Evolutionary conservation across 495 filamentous ascomycete species (phyloP).

Genomic region (Saxophila tyrrhenica): DNA sequence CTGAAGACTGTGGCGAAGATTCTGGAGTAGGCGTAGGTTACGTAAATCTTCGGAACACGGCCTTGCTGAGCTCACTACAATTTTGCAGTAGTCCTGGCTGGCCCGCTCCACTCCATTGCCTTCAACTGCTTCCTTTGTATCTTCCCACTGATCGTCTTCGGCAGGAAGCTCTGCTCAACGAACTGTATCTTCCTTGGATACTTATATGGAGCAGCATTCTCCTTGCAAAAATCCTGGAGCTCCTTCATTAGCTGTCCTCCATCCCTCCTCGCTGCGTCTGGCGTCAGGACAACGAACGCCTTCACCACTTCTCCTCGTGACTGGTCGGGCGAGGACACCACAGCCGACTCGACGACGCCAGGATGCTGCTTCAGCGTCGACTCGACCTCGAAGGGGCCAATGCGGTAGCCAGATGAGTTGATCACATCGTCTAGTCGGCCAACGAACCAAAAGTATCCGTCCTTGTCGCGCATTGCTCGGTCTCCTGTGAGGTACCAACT

Average conservation of each 20-base stretch:
- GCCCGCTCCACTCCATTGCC: slow-evolving; percentile 12
- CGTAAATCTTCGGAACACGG: no score
- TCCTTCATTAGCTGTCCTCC: slow-evolving; percentile 6
- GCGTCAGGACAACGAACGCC: slow-evolving; percentile 16
- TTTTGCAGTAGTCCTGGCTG: neutral
- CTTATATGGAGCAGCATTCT: slow-evolving; percentile 20
- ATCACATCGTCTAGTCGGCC: slow-evolving; percentile 20
- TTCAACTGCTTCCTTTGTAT: slow-evolving; percentile 16
- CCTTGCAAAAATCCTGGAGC: slow-evolving; percentile 20
- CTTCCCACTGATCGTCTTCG: slow-evolving; percentile 21
- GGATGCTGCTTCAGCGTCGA: slow-evolving; percentile 20
- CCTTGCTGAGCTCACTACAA: no score
- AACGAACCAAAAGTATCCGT: slow-evolving; percentile 22
- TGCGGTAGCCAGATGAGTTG: slow-evolving; percentile 18
- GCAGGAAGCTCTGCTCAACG: slow-evolving; percentile 16
- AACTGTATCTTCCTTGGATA: slow-evolving; percentile 20
- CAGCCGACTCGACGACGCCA: slow-evolving; percentile 16
- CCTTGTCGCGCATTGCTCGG: slow-evolving; percentile 15
- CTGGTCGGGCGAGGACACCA: slow-evolving; percentile 17
- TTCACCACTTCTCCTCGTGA: slow-evolving; percentile 18
- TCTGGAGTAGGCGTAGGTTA: slow-evolving; percentile 33
- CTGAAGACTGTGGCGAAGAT: slow-evolving; percentile 59
- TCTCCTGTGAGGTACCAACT: slow-evolving; percentile 18
- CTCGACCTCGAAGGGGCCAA: slow-evolving; percentile 21
- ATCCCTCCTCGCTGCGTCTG: slow-evolving; percentile 1